A percentile compares a stretch with the other conserved stretches of the same genome.
phyloP scores from a whole-genome alignment of 1,284 basidiomycete genomes.

The Flammula alnicola region DNA sequence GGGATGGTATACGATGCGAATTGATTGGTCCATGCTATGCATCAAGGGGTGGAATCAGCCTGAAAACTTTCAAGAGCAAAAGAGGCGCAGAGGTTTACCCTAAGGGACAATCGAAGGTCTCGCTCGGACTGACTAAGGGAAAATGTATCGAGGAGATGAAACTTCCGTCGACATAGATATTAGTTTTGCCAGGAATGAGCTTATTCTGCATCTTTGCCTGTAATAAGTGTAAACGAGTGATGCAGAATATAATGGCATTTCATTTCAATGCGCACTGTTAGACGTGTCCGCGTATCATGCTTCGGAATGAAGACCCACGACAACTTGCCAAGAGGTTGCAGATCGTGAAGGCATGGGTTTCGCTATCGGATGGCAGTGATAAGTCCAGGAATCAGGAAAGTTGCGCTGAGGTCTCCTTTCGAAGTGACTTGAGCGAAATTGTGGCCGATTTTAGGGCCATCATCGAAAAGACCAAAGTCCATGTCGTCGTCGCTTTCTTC shows the following conservation, averaged over 20 bases:
- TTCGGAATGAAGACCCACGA: constrained; percentile 36
- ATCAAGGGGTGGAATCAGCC: constrained; percentile 6
- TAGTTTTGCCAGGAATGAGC: constrained; percentile 33
- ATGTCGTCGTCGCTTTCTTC: constrained; percentile 4
- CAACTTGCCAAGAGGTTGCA: constrained; percentile 32
- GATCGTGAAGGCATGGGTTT: constrained; percentile 37
- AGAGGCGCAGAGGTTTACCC: constrained; percentile 24
- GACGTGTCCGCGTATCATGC: constrained; percentile 30
- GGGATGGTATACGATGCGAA: constrained; percentile 36
- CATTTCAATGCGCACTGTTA: constrained; percentile 25
- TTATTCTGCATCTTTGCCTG: constrained; percentile 37
- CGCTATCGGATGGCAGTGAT: constrained; percentile 34
- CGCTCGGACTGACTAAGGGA: constrained; percentile 34
- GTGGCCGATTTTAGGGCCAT: constrained; percentile 1
- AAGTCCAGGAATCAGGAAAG: constrained; percentile 36
- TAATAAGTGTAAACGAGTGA: neutral
- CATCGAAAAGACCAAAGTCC: constrained; percentile 4
- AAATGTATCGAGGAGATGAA: constrained; percentile 34
- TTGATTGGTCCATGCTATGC: constrained; percentile 36
- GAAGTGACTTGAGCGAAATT: constrained; percentile 8
- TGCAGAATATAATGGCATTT: neutral
- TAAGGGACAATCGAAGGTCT: constrained; percentile 35
- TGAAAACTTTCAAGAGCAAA: neutral
- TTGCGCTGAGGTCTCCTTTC: constrained; percentile 33
- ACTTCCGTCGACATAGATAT: constrained; percentile 38